Base-by-base conservation (phyloP, 139 green algal genomes). In the Tetradesmus obliquus region DNA sequence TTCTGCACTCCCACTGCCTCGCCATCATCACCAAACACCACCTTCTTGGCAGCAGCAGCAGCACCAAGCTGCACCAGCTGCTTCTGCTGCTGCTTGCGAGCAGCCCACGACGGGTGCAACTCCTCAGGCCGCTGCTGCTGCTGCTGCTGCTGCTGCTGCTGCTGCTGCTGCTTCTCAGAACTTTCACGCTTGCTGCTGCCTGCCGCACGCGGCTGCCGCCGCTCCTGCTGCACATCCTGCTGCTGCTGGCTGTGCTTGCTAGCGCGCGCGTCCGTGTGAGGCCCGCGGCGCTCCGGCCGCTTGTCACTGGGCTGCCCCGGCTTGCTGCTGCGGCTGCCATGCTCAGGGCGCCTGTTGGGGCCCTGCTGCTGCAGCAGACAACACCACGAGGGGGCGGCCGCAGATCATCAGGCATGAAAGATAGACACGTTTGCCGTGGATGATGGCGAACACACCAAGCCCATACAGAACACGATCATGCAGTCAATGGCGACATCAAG, bases 1-100 rank as follows among this genome's bases (percentile, higher is more conserved):
- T 82, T n/a, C 54, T 71, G 54, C 60, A 66, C 24, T 15, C 19
- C 74, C 3, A 76, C 72, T 32, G 76, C 22, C 12, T 86, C 76
- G 1, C 76, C 87, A 83, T 91, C 87, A 71, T 92, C 88, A 9
- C 81, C 88, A 88, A 92, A 92, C 45, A 92, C 88, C 53, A 92
- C 62, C 60, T 92, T 91, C 19, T 91, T 92, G n/a, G 76, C 62
- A 17, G 51, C n/a, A 62, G 76, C 24, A n/a, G n/a, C 5, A 4
- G 66, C 66, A 24, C 66, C 66, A n/a, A 76, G 58, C 88, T 55
- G 80, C 66, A 82, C 24, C 58, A 88, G 60, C 80, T 84, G 72
- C 88, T 92, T 69, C 58, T 92, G 80, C 80, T 87, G 62, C 80
- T 88, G 79, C 80, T 92, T 92, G 72, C 72, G 87, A 19, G 88